Conservation (phyloP, 345 rosid genomes). For the Rhizophora mangle region DNA sequence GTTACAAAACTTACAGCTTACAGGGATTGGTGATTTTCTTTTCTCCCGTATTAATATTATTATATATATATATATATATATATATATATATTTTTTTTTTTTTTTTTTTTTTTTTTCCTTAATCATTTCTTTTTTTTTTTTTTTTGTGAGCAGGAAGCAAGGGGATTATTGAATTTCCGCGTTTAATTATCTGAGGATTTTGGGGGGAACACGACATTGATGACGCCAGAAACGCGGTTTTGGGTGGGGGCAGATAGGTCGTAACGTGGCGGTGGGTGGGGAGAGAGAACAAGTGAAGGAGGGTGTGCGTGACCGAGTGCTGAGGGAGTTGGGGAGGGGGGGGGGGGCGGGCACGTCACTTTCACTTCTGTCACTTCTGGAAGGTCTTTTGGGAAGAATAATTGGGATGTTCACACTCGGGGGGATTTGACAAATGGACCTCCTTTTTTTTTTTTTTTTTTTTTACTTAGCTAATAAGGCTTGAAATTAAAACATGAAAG, state of each 20-base stretch:
- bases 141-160: too few relatives aligned
- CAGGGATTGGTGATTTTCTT: background rate
- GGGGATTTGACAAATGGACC: background rate
- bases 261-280: slow-evolving; percentile 23
- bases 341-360: background rate
- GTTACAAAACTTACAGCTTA: background rate
- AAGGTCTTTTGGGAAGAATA: slow-evolving; percentile 15
- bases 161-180: background rate
- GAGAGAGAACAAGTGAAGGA: slow-evolving; percentile 6
- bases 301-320: too few relatives aligned
- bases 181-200: background rate
- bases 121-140: background rate
- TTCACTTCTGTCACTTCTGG: slow-evolving; percentile 28
- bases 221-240: slow-evolving; percentile 44
- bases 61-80: too few relatives aligned
- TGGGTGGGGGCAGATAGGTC: background rate
- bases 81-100: too few relatives aligned
- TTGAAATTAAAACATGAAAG: background rate
- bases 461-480: slow-evolving; percentile 27
- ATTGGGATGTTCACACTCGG: slow-evolving; percentile 23
- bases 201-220: slow-evolving; percentile 6
- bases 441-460: background rate
- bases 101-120: background rate
- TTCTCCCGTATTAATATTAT: too few relatives aligned
- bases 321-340: background rate